Percentiles rank a stretch among this genome's conserved stretches.
Conservation (phyloP, 2,329 filamentous ascomycete species). For the Aspergillus sp. region DNA sequence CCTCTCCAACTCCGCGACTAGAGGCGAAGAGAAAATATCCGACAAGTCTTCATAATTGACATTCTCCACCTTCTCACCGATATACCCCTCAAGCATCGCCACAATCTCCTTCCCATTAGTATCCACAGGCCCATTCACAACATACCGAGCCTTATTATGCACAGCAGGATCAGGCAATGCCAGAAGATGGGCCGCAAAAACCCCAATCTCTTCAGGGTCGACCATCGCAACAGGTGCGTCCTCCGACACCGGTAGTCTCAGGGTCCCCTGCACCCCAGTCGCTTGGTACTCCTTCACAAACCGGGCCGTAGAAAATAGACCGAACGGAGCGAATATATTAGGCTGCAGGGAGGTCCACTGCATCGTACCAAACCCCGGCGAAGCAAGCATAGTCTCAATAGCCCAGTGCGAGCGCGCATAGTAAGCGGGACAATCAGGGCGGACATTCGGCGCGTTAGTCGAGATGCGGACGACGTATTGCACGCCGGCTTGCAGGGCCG, state of each 20-base stretch:
- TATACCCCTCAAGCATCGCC: too few species aligned
- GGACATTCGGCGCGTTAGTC: conserved; percentile 38
- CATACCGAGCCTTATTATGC: too few species aligned
- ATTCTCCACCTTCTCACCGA: too few species aligned
- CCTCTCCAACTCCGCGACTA: too few species aligned
- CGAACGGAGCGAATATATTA: conserved; percentile 31
- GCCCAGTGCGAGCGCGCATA: conserved; percentile 45
- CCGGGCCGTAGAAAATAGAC: conserved; percentile 24
- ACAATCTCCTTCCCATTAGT: too few species aligned
- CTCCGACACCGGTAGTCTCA: conserved; percentile 29
- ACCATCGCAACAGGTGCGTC: conserved; percentile 27
- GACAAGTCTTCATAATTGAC: too few species aligned
- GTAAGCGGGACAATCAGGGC: conserved; percentile 35
- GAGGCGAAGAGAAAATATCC: too few species aligned
- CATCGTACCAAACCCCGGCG: conserved; percentile 36
- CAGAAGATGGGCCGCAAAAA: too few species aligned
- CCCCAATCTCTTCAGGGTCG: too few species aligned
- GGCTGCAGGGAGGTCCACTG: conserved; percentile 45
- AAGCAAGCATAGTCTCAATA: conserved; percentile 38
- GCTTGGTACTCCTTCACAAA: conserved; percentile 36
- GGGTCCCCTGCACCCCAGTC: conserved; percentile 30
- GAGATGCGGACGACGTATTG: conserved; percentile 47
- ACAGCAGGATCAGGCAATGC: too few species aligned
- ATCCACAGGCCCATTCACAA: too few species aligned
- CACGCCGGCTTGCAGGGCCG: conserved; percentile 37